A percentile compares a stretch with the other conserved stretches of the same genome.
Conservation (phyloP, 139 green algal species). For the Dunaliella primolecta region DNA sequence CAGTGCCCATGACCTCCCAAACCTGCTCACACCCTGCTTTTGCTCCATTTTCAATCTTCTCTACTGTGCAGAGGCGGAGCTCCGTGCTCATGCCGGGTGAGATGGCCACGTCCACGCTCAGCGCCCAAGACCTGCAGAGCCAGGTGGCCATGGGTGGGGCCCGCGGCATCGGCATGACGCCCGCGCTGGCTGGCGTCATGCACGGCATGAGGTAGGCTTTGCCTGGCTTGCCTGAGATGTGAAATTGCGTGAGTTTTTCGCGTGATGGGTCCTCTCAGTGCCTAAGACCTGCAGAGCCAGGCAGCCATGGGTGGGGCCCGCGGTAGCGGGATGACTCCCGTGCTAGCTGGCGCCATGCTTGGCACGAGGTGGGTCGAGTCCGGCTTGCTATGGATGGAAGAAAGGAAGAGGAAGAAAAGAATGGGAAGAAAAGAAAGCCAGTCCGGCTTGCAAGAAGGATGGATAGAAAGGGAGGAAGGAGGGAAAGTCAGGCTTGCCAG, state of each 20-base stretch:
- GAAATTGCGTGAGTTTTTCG: no score
- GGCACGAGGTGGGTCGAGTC: neutral
- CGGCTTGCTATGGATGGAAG: no score
- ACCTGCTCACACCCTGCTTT: no score
- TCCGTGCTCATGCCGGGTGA: neutral
- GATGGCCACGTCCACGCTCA: neutral
- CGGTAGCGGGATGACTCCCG: neutral
- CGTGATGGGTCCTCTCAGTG: no score
- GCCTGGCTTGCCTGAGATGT: no score
- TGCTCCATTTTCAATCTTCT: no score
- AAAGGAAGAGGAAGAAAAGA: no score
- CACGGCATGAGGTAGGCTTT: neutral
- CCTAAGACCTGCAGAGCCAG: neutral
- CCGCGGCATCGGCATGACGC: neutral
- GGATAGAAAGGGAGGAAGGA: no score
- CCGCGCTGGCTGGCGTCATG: neutral
- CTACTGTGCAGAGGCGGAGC: neutral
- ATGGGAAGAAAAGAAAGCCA: no score
- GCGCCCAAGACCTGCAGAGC: neutral
- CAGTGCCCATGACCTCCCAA: no score
- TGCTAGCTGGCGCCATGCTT: neutral
- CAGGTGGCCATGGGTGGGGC: neutral
- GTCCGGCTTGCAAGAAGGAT: no score
- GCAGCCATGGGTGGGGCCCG: neutral
- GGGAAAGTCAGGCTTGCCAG: no score